These are phyloP conservation scores for Sphenostylis stenocarpa DNA, from an alignment of 306 rosid species.

Conservation along the genomic window DNA sequence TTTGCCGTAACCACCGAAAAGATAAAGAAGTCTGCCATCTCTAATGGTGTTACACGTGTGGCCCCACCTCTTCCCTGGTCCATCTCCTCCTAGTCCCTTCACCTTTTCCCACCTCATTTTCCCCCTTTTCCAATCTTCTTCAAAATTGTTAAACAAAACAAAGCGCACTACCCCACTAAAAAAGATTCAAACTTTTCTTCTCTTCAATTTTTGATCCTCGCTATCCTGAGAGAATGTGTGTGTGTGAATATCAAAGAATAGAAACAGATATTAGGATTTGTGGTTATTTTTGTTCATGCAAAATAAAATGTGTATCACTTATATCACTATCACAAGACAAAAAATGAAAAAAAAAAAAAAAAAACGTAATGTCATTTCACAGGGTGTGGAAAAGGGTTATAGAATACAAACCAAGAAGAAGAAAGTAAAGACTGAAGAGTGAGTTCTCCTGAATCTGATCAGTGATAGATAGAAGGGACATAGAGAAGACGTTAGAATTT, in stretches of 20 bases:
- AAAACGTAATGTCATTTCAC: neutral
- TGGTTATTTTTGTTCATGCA: constrained; percentile 34
- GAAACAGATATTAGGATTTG: neutral
- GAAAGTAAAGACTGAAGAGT: neutral
- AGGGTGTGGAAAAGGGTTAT: neutral
- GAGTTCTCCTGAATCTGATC: neutral
- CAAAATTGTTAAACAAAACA: neutral
- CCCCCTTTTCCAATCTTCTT: neutral
- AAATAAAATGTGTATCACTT: neutral
- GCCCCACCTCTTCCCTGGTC: constrained; percentile 97
- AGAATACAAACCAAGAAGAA: neutral
- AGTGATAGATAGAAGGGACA: neutral
- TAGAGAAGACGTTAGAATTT: neutral
- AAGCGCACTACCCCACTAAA: neutral
- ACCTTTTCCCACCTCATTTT: constrained; percentile 85
- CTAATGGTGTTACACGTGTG: constrained; percentile 86
- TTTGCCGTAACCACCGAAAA: constrained; percentile 86
- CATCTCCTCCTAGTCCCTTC: constrained; percentile 38
- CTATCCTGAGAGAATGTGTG: neutral
- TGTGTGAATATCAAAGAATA: neutral
- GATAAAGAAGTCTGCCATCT: constrained; percentile 74
- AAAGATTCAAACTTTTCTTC: neutral
- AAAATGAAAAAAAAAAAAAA: neutral
- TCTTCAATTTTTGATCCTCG: neutral
- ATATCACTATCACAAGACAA: neutral